Evolutionary conservation across 257 asterid genomes (phyloP), one percentile per base, ranked within the genome.

Genomic region (Ligustrum vulgare): DNA sequence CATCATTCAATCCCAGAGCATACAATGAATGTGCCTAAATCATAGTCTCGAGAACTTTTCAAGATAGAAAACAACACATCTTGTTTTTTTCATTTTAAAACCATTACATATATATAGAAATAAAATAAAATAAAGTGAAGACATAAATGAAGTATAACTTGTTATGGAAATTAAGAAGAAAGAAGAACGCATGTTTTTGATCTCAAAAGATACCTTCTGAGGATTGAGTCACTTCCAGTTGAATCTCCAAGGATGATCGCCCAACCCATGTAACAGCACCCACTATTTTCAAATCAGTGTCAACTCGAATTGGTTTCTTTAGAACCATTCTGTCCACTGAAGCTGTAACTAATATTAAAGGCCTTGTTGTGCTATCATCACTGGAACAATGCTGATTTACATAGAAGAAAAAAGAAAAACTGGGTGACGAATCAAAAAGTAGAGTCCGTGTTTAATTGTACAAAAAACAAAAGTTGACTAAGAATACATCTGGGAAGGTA

Each of bases 181-280:
- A 11, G 10, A 39, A 36, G 22, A 3, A 39, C 65, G 41, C 33
- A 35, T 28, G 64, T 51, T 63, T 80, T n/a, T 37, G 66, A 66
- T 70, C 62, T 66, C 54, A 31, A 54, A 63, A 54, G 67, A 77
- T 77, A 93, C 98, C 98, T 85, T 84, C 64, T 36, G 87, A 79
- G 72, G 83, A 80, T 74, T 93, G 98, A 78, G 80, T 86, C 13
- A 93, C 94, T 84, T 90, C 95, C 62, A 93, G 80, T 86, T 86
- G 97, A 83, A 93, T 91, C 84, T 93, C 98, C 97, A 93, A 84
- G 70, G 98, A 93, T 31, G 97, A 93, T 43, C 94, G 82, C 23
- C 98, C 98, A 78, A 93, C 96, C 98, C 98, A 93, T 62, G 96
- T 89, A 80, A 93, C 97, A 31, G 96, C 95, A 23, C 98, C 98